Evolutionary conservation across 2,329 filamentous ascomycete genomes (phyloP).

Genomic region (Exophiala spinifera): DNA sequence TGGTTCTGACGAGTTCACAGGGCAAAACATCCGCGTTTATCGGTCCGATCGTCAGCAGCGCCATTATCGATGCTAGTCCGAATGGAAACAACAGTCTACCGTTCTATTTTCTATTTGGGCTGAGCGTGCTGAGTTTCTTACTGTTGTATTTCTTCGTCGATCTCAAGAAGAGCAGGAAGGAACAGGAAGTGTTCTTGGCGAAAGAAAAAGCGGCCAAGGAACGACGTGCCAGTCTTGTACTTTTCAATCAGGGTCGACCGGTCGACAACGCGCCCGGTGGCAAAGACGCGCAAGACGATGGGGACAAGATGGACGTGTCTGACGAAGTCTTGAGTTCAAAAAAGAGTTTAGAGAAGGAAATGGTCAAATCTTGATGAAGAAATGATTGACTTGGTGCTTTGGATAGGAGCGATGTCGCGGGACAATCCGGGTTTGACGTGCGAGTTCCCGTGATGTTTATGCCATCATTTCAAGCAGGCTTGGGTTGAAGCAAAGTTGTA

Average conservation of each 20-base stretch:
- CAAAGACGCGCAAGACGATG: not conserved
- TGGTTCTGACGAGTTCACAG: no score
- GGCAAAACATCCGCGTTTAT: constrained; percentile 68
- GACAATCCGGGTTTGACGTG: no score
- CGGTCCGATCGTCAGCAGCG: constrained; percentile 64
- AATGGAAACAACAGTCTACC: constrained; percentile 57
- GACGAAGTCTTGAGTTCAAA: not conserved
- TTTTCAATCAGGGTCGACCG: not conserved
- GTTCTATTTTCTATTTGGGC: constrained; percentile 63
- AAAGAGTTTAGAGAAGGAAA: constrained; percentile 1
- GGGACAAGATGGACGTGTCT: not conserved
- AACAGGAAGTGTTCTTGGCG: constrained; percentile 57
- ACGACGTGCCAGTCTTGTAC: constrained; percentile 24
- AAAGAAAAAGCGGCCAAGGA: constrained; percentile 32
- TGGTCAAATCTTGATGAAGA: constrained; percentile 6
- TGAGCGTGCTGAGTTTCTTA: constrained; percentile 55
- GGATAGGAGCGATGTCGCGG: no score
- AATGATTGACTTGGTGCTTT: no score
- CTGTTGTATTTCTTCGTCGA: constrained; percentile 57
- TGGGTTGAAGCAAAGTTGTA: no score
- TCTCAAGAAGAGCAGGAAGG: constrained; percentile 57
- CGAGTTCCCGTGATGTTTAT: no score
- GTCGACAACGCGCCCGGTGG: not conserved
- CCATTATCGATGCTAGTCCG: constrained; percentile 63
- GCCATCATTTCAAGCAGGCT: no score